Percentiles rank a stretch among this genome's conserved stretches.
Conservation (phyloP, 1,284 basidiomycete genomes). For the Cryptococcus floricola region DNA sequence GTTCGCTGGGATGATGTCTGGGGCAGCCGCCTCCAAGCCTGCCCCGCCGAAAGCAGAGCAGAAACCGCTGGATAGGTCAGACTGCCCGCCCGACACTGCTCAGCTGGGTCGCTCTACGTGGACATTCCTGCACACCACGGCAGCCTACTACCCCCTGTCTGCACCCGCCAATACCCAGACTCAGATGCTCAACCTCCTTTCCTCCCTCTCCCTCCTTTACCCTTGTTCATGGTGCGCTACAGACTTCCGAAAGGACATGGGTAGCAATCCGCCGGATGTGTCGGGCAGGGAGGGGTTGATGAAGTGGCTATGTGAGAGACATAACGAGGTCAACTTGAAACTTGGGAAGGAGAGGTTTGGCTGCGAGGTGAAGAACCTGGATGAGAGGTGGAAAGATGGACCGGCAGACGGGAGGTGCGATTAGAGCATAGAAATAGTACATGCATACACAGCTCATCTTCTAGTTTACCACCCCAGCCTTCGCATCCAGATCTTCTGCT, state of each 20-base stretch:
- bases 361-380: slow-evolving; percentile 63
- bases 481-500: slow-evolving; percentile 60
- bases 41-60: slow-evolving; percentile 4
- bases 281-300: slow-evolving; percentile 64
- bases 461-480: slow-evolving; percentile 13
- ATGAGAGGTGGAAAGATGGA: slow-evolving; percentile 87
- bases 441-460: slow-evolving; percentile 11
- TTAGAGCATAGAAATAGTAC: slow-evolving; percentile 42
- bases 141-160: slow-evolving; percentile 82
- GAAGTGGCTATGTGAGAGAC: slow-evolving; percentile 81
- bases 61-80: slow-evolving; percentile 49
- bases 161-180: slow-evolving; percentile 67
- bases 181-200: slow-evolving; percentile 74
- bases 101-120: slow-evolving; percentile 84
- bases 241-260: slow-evolving; percentile 66
- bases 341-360: slow-evolving; percentile 78
- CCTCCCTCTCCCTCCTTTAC: slow-evolving; percentile 73
- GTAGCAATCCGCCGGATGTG: slow-evolving; percentile 67
- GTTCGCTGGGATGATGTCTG: slow-evolving; percentile 25
- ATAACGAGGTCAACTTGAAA: slow-evolving; percentile 84
- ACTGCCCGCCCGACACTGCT: slow-evolving; percentile 85
- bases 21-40: neutral
- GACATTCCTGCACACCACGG: slow-evolving; percentile 91
- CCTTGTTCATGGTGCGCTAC: slow-evolving; percentile 79
- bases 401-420: slow-evolving; percentile 82